A percentile compares a stretch with the other conserved stretches of the same genome.
Conservation (phyloP, 2,329 filamentous ascomycete genomes). For the Pestalotiopsis sp. region DNA sequence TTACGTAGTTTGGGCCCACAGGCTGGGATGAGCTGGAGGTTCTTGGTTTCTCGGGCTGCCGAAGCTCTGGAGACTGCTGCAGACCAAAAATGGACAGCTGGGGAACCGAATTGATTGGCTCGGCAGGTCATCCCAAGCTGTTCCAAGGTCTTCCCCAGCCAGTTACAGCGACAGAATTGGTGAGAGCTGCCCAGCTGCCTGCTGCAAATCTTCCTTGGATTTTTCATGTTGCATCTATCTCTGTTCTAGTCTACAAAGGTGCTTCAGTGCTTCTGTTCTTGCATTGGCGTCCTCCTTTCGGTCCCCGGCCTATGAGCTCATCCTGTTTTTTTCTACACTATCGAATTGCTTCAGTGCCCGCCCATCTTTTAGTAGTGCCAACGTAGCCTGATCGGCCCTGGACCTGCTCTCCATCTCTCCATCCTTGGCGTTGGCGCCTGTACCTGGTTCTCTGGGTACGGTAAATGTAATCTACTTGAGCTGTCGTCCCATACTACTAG, state of each 20-base stretch:
- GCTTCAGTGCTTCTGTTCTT: background rate
- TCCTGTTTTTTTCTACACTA: background rate
- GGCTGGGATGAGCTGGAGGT: slow-evolving; percentile 2
- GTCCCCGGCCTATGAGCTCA: background rate
- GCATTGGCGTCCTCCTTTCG: slow-evolving; percentile 10
- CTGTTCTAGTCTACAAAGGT: background rate
- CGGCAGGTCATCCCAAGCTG: background rate
- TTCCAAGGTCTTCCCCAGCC: background rate
- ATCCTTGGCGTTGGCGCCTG: background rate
- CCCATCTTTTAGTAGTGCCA: background rate
- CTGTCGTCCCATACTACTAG: background rate
- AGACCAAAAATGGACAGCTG: background rate
- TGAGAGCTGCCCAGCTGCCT: background rate
- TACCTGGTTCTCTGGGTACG: background rate
- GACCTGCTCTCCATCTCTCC: background rate
- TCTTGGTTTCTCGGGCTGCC: background rate
- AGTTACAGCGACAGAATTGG: background rate
- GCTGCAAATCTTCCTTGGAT: background rate
- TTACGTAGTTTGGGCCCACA: slow-evolving; percentile 12
- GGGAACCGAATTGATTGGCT: background rate
- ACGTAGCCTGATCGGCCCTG: background rate
- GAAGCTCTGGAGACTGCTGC: background rate
- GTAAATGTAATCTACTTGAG: background rate
- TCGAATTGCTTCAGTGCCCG: background rate
- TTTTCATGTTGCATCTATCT: slow-evolving; percentile 6